Conservation (phyloP, 306 rosid genomes). For the Malus domestica region ASM211411v1 NC_041791.1:9291501-9292000, state of each 20-base stretch:
- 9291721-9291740: slow-evolving; percentile 60
- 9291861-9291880: slow-evolving; percentile 72
- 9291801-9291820: background rate
- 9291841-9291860: background rate
- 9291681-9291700: slow-evolving; percentile 52
- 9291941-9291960: slow-evolving; percentile 79
- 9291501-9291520: background rate
- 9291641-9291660: slow-evolving; percentile 88
- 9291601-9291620: background rate
- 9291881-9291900: slow-evolving; percentile 57
- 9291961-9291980: background rate
- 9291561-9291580: background rate
- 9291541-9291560: background rate
- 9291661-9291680: slow-evolving; percentile 90
- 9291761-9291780: slow-evolving; percentile 32
- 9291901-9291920: slow-evolving; percentile 70
- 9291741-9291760: slow-evolving; percentile 70
- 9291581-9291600: background rate
- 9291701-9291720: slow-evolving; percentile 73
- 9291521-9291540: background rate
- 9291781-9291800: background rate
- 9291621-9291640: slow-evolving; percentile 13
- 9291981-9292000: background rate
- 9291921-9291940: slow-evolving; percentile 95
- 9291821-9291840: background rate